Conservation (phyloP, 2,329 filamentous ascomycete species). For the Aaosphaeria arxii region DNA sequence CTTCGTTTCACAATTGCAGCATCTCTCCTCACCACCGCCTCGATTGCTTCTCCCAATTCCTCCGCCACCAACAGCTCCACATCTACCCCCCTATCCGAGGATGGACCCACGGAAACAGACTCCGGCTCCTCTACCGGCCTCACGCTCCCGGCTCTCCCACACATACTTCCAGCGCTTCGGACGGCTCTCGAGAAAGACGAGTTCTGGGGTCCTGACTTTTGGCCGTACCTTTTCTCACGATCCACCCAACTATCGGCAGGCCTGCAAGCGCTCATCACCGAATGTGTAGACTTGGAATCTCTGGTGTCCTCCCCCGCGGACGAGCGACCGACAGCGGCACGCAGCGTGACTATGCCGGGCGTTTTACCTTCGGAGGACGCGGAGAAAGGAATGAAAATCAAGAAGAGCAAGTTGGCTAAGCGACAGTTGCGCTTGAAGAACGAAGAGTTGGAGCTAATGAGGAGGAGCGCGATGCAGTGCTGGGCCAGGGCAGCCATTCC, state of each 20-base stretch:
- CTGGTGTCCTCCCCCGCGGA: slow-evolving; percentile 33
- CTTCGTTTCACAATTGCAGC: slow-evolving; percentile 48
- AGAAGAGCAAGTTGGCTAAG: slow-evolving; percentile 43
- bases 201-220: slow-evolving; percentile 45
- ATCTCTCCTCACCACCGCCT: slow-evolving; percentile 43
- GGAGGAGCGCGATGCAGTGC: slow-evolving; percentile 41
- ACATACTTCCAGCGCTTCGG: slow-evolving; percentile 43
- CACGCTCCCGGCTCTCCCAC: slow-evolving; percentile 29
- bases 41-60: slow-evolving; percentile 14
- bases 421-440: slow-evolving; percentile 43
- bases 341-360: slow-evolving; percentile 17
- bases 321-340: slow-evolving; percentile 13
- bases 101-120: slow-evolving; percentile 3
- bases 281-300: slow-evolving; percentile 42
- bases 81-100: slow-evolving; percentile 6
- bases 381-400: slow-evolving; percentile 26
- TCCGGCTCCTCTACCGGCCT: background rate
- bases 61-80: slow-evolving; percentile 2
- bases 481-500: slow-evolving; percentile 37
- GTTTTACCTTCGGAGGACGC: background rate
- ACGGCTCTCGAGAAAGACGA: slow-evolving; percentile 40
- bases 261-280: slow-evolving; percentile 46
- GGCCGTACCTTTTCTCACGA: slow-evolving; percentile 43
- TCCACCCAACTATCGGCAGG: slow-evolving; percentile 41
- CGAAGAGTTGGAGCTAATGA: slow-evolving; percentile 44